Evolutionary conservation across 1,139 yeast genomes (phyloP), one percentile per base, ranked within the genome.

Genomic region (Wickerhamiella pararugosa): DNA sequence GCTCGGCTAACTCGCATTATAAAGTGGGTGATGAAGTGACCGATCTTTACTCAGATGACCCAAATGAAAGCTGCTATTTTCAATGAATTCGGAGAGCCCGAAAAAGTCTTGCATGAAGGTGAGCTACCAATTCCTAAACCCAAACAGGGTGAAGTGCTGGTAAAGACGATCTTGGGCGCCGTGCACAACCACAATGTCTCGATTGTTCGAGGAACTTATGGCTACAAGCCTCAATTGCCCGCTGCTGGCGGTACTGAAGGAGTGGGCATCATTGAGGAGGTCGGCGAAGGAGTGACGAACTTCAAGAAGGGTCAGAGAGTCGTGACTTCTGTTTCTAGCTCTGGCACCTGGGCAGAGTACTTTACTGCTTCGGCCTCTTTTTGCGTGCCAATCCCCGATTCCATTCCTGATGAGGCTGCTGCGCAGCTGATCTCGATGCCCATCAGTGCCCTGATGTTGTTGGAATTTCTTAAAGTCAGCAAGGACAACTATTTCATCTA

Each of bases 161-260:
- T 80, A 47, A 72, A 74, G 57, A 63, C 21, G 28, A 32, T 27
- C 26, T 32, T 15, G 25, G 9, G 32, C 4, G 31, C 25, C 8
- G 32, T 38, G 28, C 40, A 38, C 34, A 32, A 32, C 32, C 40
- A 38, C 32, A 38, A 38, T 25, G 21, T 11, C 26, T 5, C 15
- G 4, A 38, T 32, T 8, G 32, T 38, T 15, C 15, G 7, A n/a
- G 40, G 40, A 6, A 29, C 29, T 73, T 7, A 60, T 60, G 34
- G 79, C 86, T 2, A 66, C 58, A 45, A 84, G 83, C 7, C 66
- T 69, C 32, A 79, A 79, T 54, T 87, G 87, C 42, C 74, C 81
- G n/a, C 87, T 79, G 54, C 78, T 79, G 79, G 77, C 76, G 98
- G 98, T 47, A 96, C 86, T 62, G 98, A 87, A 64, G 96, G 96